Conservation (phyloP, 441 rosid species). For the Flueggea neowawraea region DNA sequence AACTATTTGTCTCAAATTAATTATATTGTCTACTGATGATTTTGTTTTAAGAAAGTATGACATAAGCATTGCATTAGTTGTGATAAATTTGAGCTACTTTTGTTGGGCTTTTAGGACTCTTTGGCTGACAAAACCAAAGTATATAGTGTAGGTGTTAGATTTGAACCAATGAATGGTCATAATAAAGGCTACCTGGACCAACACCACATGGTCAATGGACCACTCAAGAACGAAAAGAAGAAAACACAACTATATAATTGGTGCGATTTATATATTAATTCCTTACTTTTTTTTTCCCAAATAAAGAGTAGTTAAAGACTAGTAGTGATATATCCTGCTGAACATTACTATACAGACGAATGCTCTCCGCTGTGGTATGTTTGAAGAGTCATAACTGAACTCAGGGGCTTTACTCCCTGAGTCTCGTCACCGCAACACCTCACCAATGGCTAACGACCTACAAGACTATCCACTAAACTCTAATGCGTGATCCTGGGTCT, state of each 20-base stretch:
- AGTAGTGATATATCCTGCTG: too few species aligned
- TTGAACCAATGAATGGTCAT: slow-evolving; percentile 20
- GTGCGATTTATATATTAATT: not conserved
- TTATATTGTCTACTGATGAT: slow-evolving; percentile 6
- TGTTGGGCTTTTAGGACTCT: slow-evolving; percentile 10
- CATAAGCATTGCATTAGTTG: slow-evolving; percentile 2
- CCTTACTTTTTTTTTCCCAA: too few species aligned
- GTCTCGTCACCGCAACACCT: too few species aligned
- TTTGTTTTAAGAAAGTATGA: slow-evolving; percentile 12
- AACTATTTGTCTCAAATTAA: slow-evolving; percentile 21
- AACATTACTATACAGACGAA: too few species aligned
- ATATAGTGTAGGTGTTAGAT: slow-evolving; percentile 4
- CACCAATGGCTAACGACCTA: too few species aligned
- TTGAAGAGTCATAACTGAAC: too few species aligned
- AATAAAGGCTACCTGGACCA: slow-evolving; percentile 16
- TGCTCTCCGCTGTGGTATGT: too few species aligned
- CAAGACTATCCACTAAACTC: too few species aligned
- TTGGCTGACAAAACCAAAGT: slow-evolving; percentile 21
- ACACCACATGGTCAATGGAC: slow-evolving; percentile 22
- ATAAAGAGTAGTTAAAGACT: too few species aligned
- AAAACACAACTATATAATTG: not conserved
- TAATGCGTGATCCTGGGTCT: too few species aligned
- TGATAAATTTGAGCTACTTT: slow-evolving; percentile 1
- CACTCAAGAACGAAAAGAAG: slow-evolving; percentile 6
- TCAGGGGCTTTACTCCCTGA: too few species aligned